Percentiles rank a stretch among this genome's conserved stretches.
These are phyloP conservation scores for Pilatotrama ljubarskyi DNA, from an alignment of 768 basidiomycete genomes.

Conservation along the genomic window DNA sequence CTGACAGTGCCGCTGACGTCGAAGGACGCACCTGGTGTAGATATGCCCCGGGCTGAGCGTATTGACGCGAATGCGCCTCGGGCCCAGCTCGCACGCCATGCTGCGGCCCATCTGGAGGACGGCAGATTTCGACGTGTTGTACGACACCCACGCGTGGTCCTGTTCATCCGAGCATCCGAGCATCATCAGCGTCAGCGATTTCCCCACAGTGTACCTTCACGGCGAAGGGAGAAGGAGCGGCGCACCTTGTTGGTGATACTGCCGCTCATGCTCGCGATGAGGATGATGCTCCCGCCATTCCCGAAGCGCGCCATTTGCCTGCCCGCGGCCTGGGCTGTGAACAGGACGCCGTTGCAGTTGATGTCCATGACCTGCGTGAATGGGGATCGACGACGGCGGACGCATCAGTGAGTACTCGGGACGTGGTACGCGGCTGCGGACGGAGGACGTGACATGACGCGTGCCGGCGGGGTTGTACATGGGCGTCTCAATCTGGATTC, in stretches of 20 bases:
- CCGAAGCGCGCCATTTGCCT: slow-evolving; percentile 38
- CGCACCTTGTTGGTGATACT: slow-evolving; percentile 65
- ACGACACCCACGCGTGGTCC: slow-evolving; percentile 77
- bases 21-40: slow-evolving; percentile 60
- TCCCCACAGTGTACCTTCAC: too few species aligned
- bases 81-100: slow-evolving; percentile 80
- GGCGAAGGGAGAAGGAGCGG: neutral
- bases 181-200: neutral
- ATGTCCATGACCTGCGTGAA: slow-evolving; percentile 60
- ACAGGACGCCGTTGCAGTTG: slow-evolving; percentile 50
- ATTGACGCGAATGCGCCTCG: slow-evolving; percentile 68
- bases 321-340: slow-evolving; percentile 39
- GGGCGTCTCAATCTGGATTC: too few species aligned
- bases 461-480: too few species aligned
- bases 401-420: neutral
- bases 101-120: slow-evolving; percentile 80
- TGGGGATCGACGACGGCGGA: neutral
- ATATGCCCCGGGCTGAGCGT: slow-evolving; percentile 77
- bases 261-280: slow-evolving; percentile 47
- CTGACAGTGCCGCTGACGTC: too few species aligned
- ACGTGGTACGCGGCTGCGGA: neutral
- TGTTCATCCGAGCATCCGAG: slow-evolving; percentile 26
- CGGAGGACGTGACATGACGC: neutral
- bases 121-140: slow-evolving; percentile 76
- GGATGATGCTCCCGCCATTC: slow-evolving; percentile 40